phyloP scores from a whole-genome alignment of 1,284 basidiomycete genomes.

The Ceratobasidium sp. region DNA sequence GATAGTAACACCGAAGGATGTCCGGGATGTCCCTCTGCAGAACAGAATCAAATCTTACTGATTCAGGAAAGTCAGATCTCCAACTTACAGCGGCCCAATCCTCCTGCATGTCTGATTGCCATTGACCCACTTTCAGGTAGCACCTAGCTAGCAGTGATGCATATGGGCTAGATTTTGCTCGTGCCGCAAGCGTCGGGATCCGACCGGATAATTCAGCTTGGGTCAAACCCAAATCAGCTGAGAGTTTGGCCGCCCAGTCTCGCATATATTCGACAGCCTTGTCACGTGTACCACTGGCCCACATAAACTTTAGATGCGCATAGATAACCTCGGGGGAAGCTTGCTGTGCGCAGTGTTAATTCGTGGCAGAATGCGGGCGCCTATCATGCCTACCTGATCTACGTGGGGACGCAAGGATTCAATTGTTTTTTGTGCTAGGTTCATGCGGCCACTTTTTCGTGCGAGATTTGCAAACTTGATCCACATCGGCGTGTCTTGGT shows the following conservation, averaged over 20 bases:
- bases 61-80: conserved; percentile 3
- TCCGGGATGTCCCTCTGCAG: conserved; percentile 74
- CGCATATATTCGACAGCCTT: conserved; percentile 87
- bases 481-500: conserved; percentile 97
- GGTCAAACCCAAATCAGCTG: conserved; percentile 72
- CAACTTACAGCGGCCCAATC: conserved; percentile 76
- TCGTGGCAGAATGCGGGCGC: conserved; percentile 44
- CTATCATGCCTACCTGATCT: conserved; percentile 60
- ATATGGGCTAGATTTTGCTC: conserved; percentile 73
- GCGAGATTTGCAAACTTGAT: conserved; percentile 91
- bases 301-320: conserved; percentile 95
- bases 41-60: conserved; percentile 4
- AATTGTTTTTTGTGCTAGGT: conserved; percentile 95
- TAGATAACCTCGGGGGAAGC: conserved; percentile 97
- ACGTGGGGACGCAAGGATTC: conserved; percentile 67
- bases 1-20: conserved; percentile 82
- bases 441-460: conserved; percentile 82
- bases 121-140: conserved; percentile 95
- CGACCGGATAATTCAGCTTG: conserved; percentile 57
- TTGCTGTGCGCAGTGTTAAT: conserved; percentile 51
- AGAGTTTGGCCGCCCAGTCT: conserved; percentile 79
- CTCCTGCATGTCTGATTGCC: conserved; percentile 83
- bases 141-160: conserved; percentile 92
- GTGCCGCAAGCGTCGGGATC: conserved; percentile 58
- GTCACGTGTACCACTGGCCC: conserved; percentile 81